Evolutionary conservation across 1,139 yeast species (phyloP).

Genomic region (Protomyces pachydermus): DNA sequence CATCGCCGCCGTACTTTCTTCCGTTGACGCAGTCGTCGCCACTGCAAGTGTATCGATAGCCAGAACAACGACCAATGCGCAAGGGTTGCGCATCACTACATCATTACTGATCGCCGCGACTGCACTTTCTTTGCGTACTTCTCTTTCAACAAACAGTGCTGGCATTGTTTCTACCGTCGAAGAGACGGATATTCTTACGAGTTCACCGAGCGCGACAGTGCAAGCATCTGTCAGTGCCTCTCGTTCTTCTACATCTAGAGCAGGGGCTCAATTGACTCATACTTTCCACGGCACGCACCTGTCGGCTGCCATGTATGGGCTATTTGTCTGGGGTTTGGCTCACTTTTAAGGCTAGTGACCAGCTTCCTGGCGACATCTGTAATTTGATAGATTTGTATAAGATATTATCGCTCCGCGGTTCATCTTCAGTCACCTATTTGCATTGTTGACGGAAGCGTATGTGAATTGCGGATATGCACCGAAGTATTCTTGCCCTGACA

Average conservation of each 20-base stretch:
- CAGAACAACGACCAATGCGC: not conserved
- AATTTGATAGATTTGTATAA: too few relatives aligned
- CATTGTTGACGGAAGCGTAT: too few relatives aligned
- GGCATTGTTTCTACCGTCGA: not conserved
- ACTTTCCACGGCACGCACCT: too few relatives aligned
- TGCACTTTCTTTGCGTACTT: not conserved
- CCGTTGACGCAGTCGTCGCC: not conserved
- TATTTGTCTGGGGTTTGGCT: too few relatives aligned
- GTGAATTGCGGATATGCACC: too few relatives aligned
- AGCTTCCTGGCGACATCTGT: too few relatives aligned
- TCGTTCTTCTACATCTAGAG: not conserved
- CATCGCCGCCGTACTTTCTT: not conserved
- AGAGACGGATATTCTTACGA: not conserved
- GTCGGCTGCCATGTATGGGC: too few relatives aligned
- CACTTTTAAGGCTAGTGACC: too few relatives aligned
- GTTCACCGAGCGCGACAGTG: not conserved
- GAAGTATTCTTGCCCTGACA: too few relatives aligned
- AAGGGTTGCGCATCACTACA: not conserved
- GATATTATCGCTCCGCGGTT: too few relatives aligned
- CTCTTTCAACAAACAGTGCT: not conserved
- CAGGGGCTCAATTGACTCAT: not conserved
- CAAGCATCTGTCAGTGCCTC: not conserved
- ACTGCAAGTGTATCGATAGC: not conserved
- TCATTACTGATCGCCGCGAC: not conserved
- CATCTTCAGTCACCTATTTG: too few relatives aligned